Evolutionary conservation across 2,329 filamentous ascomycete genomes (phyloP), one percentile per base, ranked within the genome.

Genomic region (Hymenoscyphus fraxineus): DNA sequence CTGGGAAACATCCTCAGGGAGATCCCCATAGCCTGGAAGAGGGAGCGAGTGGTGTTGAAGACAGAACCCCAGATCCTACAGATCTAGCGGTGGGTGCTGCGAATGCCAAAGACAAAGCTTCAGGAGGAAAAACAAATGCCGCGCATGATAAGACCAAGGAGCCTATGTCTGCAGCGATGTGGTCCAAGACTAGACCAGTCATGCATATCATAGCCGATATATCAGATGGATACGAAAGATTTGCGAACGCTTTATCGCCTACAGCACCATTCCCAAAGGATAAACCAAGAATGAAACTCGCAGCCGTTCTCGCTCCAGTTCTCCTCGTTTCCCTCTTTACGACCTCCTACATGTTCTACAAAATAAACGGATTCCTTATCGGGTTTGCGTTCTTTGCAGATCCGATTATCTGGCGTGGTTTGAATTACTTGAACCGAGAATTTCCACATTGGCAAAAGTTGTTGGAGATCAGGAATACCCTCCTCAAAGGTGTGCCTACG

Each of bases 381-480:
- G 92, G 92, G 0, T 86, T 93, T 67, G 84, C 80, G 1, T 92
- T 96, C 79, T 96, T 96, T 68, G 90, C 89, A 0, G 89, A 94
- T 65, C 92, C 92, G 0, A 70, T 93, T 67, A 86, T 94, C 63
- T 79, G 80, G 39, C 83, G 82, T 13, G 85, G 81, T 1, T 73
- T 92, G 3, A 76, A 77, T 13, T 84, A 85, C 69, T 76, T 91
- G 35, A 88, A 91, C 75, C 78, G 77, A 15, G 81, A 80, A 66
- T 83, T 87, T 69, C 91, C 91, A 0, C 79, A 88, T 69, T 95
- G 91, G 91, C 82, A 91, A 71, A 90, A 89, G 69, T 80, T 92
- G 6, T 80, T 94, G 16, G 88, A 93, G 71, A 77, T 92, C 12
- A 83, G 89, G 65, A 92, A 92, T 74, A 92, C 89, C 0, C 75